Percentiles rank a stretch among this genome's conserved stretches.
Conservation (phyloP, 768 basidiomycete genomes). For the Stropharia rugosoannulata region DNA sequence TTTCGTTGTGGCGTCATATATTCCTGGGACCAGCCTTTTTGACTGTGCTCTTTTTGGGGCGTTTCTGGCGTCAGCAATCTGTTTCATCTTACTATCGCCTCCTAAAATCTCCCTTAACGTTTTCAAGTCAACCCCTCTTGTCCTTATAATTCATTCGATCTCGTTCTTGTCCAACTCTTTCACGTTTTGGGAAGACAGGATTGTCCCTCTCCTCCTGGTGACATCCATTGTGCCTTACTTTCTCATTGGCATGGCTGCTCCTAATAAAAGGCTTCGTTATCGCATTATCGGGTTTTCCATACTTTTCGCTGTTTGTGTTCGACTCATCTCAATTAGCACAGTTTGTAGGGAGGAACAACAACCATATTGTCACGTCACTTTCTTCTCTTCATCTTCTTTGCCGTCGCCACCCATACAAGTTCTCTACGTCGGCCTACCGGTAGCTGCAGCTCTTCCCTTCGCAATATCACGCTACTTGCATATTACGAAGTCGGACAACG, state of each 20-base stretch:
- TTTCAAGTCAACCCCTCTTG: constrained; percentile 35
- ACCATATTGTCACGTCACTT: constrained; percentile 86
- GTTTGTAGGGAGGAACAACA: constrained; percentile 95
- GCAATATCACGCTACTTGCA: constrained; percentile 54
- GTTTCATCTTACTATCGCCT: constrained; percentile 41
- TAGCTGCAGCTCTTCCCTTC: constrained; percentile 55
- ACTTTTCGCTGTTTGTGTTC: constrained; percentile 63
- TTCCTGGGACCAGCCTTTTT: constrained; percentile 49
- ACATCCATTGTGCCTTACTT: constrained; percentile 62
- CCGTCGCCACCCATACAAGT: constrained; percentile 64
- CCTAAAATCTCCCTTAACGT: constrained; percentile 30
- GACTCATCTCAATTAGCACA: constrained; percentile 80
- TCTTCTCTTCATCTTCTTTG: constrained; percentile 73
- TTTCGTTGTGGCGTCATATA: constrained; percentile 26
- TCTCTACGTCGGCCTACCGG: constrained; percentile 55
- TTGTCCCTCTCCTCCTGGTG: constrained; percentile 72
- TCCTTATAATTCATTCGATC: constrained; percentile 66
- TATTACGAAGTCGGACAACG: constrained; percentile 73
- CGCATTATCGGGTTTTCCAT: constrained; percentile 75
- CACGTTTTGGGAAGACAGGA: constrained; percentile 95
- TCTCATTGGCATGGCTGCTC: constrained; percentile 62
- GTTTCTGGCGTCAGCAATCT: constrained; percentile 44
- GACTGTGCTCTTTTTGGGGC: constrained; percentile 52
- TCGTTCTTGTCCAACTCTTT: constrained; percentile 93
- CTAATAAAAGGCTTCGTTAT: constrained; percentile 63